Evolutionary conservation across 225 moss, liverwort and hornwort genomes (phyloP), one percentile per base, ranked within the genome.

Genomic region (Asterella californica): DNA sequence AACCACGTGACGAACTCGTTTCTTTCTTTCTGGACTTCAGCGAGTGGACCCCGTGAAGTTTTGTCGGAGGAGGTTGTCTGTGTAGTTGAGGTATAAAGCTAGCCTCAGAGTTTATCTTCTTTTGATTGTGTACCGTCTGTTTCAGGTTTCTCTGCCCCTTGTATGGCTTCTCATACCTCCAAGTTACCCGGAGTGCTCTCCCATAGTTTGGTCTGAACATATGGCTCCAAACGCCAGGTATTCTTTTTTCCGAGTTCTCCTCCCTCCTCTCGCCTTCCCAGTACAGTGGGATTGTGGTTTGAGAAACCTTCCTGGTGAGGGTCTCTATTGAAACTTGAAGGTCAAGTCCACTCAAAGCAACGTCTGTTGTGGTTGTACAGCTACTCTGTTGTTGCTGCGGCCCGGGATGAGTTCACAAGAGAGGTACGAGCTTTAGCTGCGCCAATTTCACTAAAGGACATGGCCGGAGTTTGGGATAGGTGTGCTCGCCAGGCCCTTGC

Each of bases 121-220:
- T 25, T 61, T 61, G n/a, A 27, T 5, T 37, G 17, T 53, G 30
- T 27, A 34, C 18, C 8, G 0, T 53, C 73, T 67, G 45, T 86
- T 79, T 74, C 87, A 96, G 94, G 80, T 92, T 76, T 84, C 88
- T 2, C 87, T 88, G 81, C 94, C 94, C 74, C 88, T 89, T 17
- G 87, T 96, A 11, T 92, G 81, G 82, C 76, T 96, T 76, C 88
- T 91, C 12, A 82, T 96, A 76, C 91, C 89, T 53, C 92, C 94
- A 47, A 94, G 89, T 63, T 96, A 96, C 72, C 96, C 96, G 74
- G 90, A 90, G 83, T 87, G 89, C 77, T 91, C 92, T 66, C 96
- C 96, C 46, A 47, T 70, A 53, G 82, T 89, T 49, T 91, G 91
- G 93, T 88, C 89, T 74, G 94, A 96, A 50, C 66, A 88, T 78